Percentiles rank a stretch among this genome's conserved stretches.
Evolutionary conservation across 176 grass and related monocot genomes (phyloP).

Genomic region (Phyllostachys edulis): DNA sequence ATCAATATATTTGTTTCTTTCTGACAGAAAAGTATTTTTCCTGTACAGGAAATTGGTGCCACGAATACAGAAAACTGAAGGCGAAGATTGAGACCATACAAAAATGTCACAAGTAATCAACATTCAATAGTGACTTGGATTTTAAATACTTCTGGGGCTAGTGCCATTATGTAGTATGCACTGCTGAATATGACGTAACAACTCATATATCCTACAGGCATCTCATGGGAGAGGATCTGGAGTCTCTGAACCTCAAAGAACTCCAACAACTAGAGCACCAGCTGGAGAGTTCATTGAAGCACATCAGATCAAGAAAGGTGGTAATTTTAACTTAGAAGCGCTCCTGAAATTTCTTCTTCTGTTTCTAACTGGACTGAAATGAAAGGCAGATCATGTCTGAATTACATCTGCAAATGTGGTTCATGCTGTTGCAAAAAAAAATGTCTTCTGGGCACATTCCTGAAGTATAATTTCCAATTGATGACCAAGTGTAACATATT

Average conservation of each 20-base stretch:
- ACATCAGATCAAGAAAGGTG: slow-evolving; percentile 79
- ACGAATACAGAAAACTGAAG: slow-evolving; percentile 74
- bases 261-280: slow-evolving; percentile 83
- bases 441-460: not conserved
- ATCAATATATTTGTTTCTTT: not conserved
- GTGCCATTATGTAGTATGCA: not conserved
- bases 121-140: not conserved
- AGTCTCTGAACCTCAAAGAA: slow-evolving; percentile 63
- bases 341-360: not conserved
- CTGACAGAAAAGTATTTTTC: slow-evolving; percentile 9
- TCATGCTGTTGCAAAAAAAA: not conserved
- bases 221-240: slow-evolving; percentile 75
- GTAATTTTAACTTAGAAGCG: slow-evolving; percentile 15
- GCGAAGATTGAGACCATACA: slow-evolving; percentile 74
- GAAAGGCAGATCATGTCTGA: not conserved
- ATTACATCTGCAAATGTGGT: not conserved
- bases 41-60: slow-evolving; percentile 68
- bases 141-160: not conserved
- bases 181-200: not conserved
- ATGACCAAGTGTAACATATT: not conserved
- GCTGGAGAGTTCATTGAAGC: slow-evolving; percentile 69
- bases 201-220: slow-evolving; percentile 46
- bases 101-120: slow-evolving; percentile 68
- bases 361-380: slow-evolving; percentile 10
- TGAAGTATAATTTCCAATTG: not conserved